Percentiles rank a stretch among this genome's conserved stretches.
Conservation (phyloP, 2,329 filamentous ascomycete species). For the Ilyonectria mors-panacis region DNA sequence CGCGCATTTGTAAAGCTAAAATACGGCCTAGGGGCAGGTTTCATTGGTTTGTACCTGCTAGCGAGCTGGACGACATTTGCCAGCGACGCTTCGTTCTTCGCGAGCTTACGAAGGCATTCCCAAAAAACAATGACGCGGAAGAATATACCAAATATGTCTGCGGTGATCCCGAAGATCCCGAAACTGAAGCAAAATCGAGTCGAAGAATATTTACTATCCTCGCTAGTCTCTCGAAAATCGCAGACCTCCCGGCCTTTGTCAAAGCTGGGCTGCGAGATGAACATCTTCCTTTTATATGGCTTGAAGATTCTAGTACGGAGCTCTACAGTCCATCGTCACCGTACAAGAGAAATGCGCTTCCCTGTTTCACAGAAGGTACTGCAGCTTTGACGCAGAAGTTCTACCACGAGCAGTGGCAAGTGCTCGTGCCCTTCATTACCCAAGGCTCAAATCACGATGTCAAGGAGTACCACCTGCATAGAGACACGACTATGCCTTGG, state of each 20-base stretch:
- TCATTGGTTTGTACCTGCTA: not conserved
- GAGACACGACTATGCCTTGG: constrained; percentile 14
- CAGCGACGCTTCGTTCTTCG: not conserved
- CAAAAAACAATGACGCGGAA: not conserved
- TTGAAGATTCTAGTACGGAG: not conserved
- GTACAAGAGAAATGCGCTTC: not conserved
- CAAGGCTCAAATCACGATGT: constrained; percentile 6
- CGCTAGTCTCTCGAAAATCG: not conserved
- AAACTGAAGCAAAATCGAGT: not conserved
- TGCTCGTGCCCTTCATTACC: constrained; percentile 11
- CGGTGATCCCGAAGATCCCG: not conserved
- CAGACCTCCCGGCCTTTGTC: not conserved
- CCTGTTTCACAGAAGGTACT: constrained; percentile 1
- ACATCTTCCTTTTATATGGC: constrained; percentile 13
- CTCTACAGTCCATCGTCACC: constrained; percentile 1
- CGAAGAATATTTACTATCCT: constrained; percentile 13
- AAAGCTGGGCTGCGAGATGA: constrained; percentile 4
- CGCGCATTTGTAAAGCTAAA: no score
- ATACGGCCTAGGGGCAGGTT: no score
- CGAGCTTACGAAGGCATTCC: not conserved
- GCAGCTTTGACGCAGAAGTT: constrained; percentile 1
- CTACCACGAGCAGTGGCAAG: constrained; percentile 6
- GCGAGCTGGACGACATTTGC: constrained; percentile 5
- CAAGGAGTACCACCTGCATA: constrained; percentile 17
- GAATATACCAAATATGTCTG: not conserved